These are phyloP conservation scores for Volvox carteri DNA, from an alignment of 163 green algal genomes.

Conservation along the genomic window DNA sequence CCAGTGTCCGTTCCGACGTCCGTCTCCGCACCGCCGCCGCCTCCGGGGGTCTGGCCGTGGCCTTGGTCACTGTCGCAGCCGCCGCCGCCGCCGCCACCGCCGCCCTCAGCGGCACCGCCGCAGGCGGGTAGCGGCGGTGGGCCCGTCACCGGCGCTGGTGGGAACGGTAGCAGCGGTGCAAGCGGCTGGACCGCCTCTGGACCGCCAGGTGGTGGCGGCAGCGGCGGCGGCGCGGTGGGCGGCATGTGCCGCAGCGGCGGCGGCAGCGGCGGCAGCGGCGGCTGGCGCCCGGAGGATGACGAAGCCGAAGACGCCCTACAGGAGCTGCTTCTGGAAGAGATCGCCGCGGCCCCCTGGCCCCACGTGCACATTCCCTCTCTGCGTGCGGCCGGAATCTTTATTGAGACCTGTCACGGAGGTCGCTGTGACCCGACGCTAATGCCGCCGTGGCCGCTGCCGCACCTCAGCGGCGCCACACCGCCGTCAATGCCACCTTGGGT, in stretches of 20 bases:
- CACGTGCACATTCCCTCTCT: not conserved
- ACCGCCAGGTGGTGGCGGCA: not conserved
- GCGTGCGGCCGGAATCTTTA: not conserved
- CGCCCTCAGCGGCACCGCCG: not conserved
- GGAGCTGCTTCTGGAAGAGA: conserved; percentile 5
- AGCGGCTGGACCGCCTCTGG: not conserved
- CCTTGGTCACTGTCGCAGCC: not conserved
- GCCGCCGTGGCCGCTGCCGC: not conserved
- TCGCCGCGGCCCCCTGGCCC: not conserved
- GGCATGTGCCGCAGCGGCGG: not conserved
- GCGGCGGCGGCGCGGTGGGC: not conserved
- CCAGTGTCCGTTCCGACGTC: not conserved
- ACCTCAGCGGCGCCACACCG: not conserved
- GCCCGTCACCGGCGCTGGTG: not conserved
- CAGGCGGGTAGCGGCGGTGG: not conserved
- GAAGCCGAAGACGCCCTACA: not conserved
- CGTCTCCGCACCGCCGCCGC: not conserved
- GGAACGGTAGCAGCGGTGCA: not conserved
- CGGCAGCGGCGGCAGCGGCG: not conserved
- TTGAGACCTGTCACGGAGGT: not conserved
- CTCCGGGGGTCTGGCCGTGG: conserved; percentile 3
- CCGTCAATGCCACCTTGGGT: not conserved
- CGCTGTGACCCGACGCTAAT: not conserved
- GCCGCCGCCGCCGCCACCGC: not conserved
- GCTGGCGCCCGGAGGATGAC: not conserved